Evolutionary conservation across 1,139 yeast genomes (phyloP), one percentile per base, ranked within the genome.

Genomic region (Lodderomyces metapsilosis): DNA sequence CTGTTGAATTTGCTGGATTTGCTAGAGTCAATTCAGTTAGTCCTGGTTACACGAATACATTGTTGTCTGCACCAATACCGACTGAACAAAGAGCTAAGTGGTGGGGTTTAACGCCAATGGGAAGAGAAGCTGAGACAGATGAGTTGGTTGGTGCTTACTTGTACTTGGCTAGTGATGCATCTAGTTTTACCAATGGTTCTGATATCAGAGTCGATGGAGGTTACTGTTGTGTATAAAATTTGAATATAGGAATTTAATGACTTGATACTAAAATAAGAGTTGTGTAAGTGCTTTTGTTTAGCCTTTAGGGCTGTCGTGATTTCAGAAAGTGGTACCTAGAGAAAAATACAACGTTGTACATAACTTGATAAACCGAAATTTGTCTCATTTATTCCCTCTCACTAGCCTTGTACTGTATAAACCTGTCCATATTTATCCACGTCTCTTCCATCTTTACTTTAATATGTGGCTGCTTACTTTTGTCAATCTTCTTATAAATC

Each of bases 381-480:
- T n/a, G n/a, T n/a, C n/a, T n/a, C n/a, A n/a, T 20, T 25, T 16
- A 37, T 6, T 5, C 20, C 28, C 43, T 34, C 47, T 63, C 68
- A 18, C 43, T 47, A 35, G 48, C 46, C 56, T 92, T 92, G 64
- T 92, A 92, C 43, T 78, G 78, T 43, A 91, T 78, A 58, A 92
- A 92, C 45, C 95, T 72, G 8, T 75, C 80, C 52, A 91, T 65
- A 52, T 87, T 89, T 40, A 64, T 62, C 56, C 80, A 71, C 1
- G 84, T 79, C 47, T 87, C 95, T 43, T 83, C 87, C 23, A 84
- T 86, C 48, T 73, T 74, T n/a, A 63, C 64, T 56, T 87, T 82
- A 50, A 87, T 68, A 36, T 68, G 74, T 1, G 73, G 68, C 41
- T 78, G 64, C 50, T 73, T 78, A 49, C 84, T 80, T 58, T 81